Base-by-base conservation (phyloP, 2,329 filamentous ascomycete species). In the Apiospora kogelbergensis region DNA sequence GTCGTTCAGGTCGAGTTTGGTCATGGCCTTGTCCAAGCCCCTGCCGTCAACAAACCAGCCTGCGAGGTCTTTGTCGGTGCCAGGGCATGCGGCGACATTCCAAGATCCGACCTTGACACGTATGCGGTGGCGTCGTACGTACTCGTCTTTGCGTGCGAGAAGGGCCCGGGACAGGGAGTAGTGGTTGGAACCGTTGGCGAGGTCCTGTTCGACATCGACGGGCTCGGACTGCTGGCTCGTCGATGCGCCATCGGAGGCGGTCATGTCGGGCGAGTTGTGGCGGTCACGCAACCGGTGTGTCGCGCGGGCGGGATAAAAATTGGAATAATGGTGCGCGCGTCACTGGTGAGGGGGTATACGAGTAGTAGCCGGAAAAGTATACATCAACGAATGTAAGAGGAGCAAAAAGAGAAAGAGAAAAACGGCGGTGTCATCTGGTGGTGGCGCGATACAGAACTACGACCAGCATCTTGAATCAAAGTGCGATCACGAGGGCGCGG, bases 61-160 rank as follows among this genome's bases (percentile, higher is more conserved):
- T 9, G 89, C 92, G 6, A 99, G 83, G 77, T 98, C 96, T 73
- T 93, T 93, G 79, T 97, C 94, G 0, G 94, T 94, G 30, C 93
- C 94, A 15, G 93, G 89, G 72, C 92, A 90, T 1, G 91, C 90
- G 4, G 94, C 96, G 20, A 97, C 93, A 80, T 99, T 99, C 96
- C 96, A 99, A 0, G 93, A 92, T 53, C 95, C 96, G 66, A 99
- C 87, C 81, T 98, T 98, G 80, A 99, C 88, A 72, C 90, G 91
- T 74, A 97, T 89, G 66, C 87, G 87, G 78, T 90, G 90, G 57
- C 90, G 88, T 45, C 90, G 88, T 33, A 92, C 91, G 78, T 95
- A 99, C 79, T 98, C 95, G 65, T 88, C 82, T 75, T 90, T 88
- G 67, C 96, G 88, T 46, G 92, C 90, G 76, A 91, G 88, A 46